These are phyloP conservation scores for Phytophthora ramorum DNA, from an alignment of 352 stramenopile species.

Conservation along the genomic window DNA sequence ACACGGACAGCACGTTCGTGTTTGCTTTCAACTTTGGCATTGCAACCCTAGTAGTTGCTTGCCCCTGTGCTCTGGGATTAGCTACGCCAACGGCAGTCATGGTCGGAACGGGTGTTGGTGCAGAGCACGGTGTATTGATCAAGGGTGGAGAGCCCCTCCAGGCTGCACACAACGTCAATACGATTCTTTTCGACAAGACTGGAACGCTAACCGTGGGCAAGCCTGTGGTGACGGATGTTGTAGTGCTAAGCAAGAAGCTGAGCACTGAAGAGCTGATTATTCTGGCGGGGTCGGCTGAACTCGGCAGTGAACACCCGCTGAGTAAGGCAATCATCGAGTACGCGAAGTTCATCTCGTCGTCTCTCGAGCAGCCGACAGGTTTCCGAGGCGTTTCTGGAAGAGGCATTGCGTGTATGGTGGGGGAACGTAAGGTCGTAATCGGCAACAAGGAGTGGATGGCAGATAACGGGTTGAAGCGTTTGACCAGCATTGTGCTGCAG, in stretches of 20 bases:
- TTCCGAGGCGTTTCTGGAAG: constrained; percentile 91
- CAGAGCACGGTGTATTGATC: constrained; percentile 97
- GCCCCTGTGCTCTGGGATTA: constrained; percentile 98
- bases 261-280: constrained; percentile 88
- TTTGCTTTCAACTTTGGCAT: constrained; percentile 98
- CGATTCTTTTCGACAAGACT: constrained; percentile 99
- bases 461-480: constrained; percentile 75
- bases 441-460: constrained; percentile 93
- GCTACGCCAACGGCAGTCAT: constrained; percentile 98
- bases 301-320: constrained; percentile 95
- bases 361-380: constrained; percentile 71
- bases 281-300: constrained; percentile 92
- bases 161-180: constrained; percentile 92
- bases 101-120: constrained; percentile 98
- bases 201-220: constrained; percentile 97
- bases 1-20: constrained; percentile 84
- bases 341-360: constrained; percentile 83
- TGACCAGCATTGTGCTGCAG: constrained; percentile 74
- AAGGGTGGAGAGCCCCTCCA: constrained; percentile 97
- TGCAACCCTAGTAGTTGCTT: constrained; percentile 98
- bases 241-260: constrained; percentile 79
- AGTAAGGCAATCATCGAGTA: constrained; percentile 94
- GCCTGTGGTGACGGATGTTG: constrained; percentile 88
- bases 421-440: constrained; percentile 85
- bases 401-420: constrained; percentile 83